Conservation (phyloP, 192 early-diverging fungal species). For the Coemansia brasiliensis region DNA sequence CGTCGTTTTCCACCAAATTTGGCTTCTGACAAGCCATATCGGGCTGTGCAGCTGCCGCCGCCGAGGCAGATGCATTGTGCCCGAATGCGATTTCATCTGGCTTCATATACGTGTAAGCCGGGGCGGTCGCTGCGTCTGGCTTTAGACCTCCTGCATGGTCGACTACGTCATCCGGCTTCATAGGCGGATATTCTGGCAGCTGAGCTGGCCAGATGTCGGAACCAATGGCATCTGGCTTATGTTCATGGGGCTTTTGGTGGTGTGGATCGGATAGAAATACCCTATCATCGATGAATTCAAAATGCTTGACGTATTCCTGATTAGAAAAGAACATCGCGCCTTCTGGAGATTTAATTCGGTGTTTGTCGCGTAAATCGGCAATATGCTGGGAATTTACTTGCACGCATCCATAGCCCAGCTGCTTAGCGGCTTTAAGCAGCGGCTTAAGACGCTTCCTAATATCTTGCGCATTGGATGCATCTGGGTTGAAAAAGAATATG, state of each 20-base stretch:
- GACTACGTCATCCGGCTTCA: neutral
- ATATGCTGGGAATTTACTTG: neutral
- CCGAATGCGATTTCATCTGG: neutral
- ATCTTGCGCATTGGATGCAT: neutral
- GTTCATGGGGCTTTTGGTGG: neutral
- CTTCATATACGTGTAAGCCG: neutral
- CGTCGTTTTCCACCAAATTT: neutral
- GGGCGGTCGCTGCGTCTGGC: too few relatives aligned
- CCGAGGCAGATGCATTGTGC: too few relatives aligned
- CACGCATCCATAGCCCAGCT: neutral
- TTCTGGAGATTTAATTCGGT: neutral
- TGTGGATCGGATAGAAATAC: neutral
- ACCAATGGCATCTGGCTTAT: neutral
- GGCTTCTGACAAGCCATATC: neutral
- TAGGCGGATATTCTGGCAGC: neutral
- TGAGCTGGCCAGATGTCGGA: neutral
- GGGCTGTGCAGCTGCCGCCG: too few relatives aligned
- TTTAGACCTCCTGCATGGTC: too few relatives aligned
- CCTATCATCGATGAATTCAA: neutral
- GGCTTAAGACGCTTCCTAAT: neutral
- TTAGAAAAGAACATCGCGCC: neutral
- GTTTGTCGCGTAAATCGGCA: neutral
- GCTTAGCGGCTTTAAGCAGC: neutral
- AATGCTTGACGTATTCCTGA: conserved; percentile 3
- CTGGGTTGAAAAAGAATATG: neutral